Percentiles rank a stretch among this genome's conserved stretches.
phyloP scores from a whole-genome alignment of 768 basidiomycete genomes.

The Auricularia cornea region DNA sequence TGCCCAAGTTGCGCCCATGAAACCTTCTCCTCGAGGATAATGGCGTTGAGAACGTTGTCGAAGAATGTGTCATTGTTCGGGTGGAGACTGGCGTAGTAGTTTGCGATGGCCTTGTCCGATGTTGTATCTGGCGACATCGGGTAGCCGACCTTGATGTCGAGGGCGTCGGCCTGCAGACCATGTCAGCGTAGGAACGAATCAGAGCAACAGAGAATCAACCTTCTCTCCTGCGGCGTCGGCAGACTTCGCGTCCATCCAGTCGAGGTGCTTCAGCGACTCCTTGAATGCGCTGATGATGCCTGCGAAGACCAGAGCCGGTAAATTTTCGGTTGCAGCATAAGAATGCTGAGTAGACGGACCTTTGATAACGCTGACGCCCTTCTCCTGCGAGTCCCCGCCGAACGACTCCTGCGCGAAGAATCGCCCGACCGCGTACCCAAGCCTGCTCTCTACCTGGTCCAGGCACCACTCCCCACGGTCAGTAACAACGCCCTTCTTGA shows the following conservation, averaged over 20 bases:
- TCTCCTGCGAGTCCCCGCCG: conserved; percentile 64
- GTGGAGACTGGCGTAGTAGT: conserved; percentile 66
- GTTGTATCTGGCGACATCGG: conserved; percentile 79
- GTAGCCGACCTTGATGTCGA: conserved; percentile 89
- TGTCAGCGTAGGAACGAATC: not conserved
- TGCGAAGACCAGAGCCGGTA: conserved; percentile 22
- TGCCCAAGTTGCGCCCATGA: conserved; percentile 71
- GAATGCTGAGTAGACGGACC: conserved; percentile 31
- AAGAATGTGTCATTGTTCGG: conserved; percentile 69
- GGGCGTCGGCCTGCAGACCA: conserved; percentile 54
- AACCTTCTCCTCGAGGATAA: conserved; percentile 52
- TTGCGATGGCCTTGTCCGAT: conserved; percentile 55
- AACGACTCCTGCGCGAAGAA: conserved; percentile 86
- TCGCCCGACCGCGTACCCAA: conserved; percentile 86
- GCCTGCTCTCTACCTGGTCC: conserved; percentile 52
- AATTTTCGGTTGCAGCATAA: not conserved
- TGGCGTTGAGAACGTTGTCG: conserved; percentile 63
- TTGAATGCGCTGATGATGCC: conserved; percentile 83
- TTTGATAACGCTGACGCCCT: conserved; percentile 75
- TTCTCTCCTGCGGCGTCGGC: conserved; percentile 78
- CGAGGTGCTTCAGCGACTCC: conserved; percentile 56
- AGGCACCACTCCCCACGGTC: conserved; percentile 84
- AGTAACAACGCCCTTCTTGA: conserved; percentile 71
- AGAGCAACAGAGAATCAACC: conserved; percentile 30
- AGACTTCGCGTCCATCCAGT: conserved; percentile 89